Evolutionary conservation across 495 filamentous ascomycete genomes (phyloP).

Genomic region (Chaetomium fimeti): DNA sequence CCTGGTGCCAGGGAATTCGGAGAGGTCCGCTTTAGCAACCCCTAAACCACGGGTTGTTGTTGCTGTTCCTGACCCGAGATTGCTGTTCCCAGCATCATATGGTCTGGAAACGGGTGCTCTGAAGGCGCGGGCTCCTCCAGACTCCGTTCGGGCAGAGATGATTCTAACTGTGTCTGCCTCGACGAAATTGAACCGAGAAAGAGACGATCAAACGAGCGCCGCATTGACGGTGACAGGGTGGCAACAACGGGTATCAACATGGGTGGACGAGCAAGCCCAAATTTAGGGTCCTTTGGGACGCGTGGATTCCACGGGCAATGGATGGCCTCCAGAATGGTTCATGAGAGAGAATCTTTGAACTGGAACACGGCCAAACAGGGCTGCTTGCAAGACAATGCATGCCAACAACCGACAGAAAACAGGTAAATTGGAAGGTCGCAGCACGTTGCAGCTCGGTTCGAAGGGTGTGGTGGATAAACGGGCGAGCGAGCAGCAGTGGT

Average conservation of each 20-base stretch:
- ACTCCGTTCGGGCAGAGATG: neutral
- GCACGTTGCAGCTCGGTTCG: neutral
- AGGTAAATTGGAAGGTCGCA: neutral
- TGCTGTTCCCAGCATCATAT: neutral
- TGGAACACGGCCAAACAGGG: neutral
- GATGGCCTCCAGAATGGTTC: neutral
- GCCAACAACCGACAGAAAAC: neutral
- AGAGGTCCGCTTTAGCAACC: neutral
- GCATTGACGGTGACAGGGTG: neutral
- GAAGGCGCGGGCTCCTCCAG: neutral
- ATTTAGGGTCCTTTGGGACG: neutral
- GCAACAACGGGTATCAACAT: neutral
- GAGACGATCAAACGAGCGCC: neutral
- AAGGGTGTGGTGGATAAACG: neutral
- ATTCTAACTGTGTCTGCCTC: neutral
- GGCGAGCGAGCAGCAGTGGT: neutral
- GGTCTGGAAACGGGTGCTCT: neutral
- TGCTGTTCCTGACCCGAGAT: neutral
- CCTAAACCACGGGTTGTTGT: neutral
- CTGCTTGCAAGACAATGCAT: neutral
- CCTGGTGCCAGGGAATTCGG: neutral
- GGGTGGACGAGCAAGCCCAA: slow-evolving; percentile 3
- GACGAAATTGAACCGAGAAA: neutral
- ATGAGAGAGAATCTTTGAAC: neutral
- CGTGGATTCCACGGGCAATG: neutral